phyloP scores from a whole-genome alignment of 306 rosid species.

The Gastrolobium villosum region DNA sequence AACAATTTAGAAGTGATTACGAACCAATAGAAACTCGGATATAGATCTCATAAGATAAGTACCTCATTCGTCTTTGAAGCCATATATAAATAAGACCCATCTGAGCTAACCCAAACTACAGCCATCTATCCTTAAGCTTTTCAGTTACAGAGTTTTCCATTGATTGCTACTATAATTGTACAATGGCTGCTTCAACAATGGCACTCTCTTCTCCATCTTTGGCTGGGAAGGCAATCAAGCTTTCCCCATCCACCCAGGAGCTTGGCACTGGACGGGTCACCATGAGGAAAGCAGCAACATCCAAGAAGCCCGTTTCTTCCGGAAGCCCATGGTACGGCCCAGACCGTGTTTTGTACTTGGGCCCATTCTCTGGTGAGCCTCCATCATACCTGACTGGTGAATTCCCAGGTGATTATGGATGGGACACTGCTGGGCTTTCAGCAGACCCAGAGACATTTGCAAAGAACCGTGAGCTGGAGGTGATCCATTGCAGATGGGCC shows the following conservation, averaged over 20 bases:
- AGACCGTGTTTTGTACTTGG: not conserved
- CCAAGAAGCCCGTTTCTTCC: not conserved
- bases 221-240: conserved; percentile 12
- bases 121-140: not conserved
- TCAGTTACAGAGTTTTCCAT: not conserved
- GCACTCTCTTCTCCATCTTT: conserved; percentile 8
- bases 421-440: conserved; percentile 23
- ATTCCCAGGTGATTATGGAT: not conserved
- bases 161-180: not conserved
- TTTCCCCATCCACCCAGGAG: conserved; percentile 1
- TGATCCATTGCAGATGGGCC: no score
- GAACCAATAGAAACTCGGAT: not conserved
- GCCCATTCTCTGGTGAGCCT: conserved; percentile 9
- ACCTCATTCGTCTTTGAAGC: not conserved
- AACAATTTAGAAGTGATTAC: not conserved
- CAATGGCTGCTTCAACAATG: conserved; percentile 24
- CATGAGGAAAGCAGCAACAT: not conserved
- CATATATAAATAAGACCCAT: not conserved
- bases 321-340: not conserved
- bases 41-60: conserved; percentile 9
- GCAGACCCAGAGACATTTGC: conserved; percentile 23
- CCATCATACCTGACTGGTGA: not conserved
- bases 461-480: not conserved
- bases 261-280: not conserved
- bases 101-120: not conserved